Evolutionary conservation across 306 rosid species (phyloP).

Genomic region (Cicer bijugum): DNA sequence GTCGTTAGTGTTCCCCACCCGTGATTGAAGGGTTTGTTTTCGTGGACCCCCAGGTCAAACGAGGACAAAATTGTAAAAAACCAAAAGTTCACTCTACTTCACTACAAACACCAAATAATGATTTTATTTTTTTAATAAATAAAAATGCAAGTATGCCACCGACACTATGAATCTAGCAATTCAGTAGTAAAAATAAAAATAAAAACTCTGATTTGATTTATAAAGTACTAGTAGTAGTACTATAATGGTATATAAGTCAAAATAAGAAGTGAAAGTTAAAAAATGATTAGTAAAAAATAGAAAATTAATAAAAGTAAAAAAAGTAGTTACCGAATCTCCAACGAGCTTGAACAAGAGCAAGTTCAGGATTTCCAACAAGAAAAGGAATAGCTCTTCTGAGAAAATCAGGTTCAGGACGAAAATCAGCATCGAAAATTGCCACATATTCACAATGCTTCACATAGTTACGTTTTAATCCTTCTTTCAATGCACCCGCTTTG

Average conservation of each 20-base stretch:
- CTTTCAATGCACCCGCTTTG: conserved; percentile 96
- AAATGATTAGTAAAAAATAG: conserved; percentile 9
- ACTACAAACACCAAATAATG: not conserved
- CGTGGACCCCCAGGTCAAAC: conserved; percentile 50
- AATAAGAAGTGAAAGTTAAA: too few relatives aligned
- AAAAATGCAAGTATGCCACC: conserved; percentile 47
- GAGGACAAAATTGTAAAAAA: conserved; percentile 33
- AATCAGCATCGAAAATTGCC: conserved; percentile 93
- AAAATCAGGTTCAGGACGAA: conserved; percentile 88
- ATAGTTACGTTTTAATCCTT: conserved; percentile 86
- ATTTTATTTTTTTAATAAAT: not conserved
- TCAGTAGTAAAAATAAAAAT: not conserved
- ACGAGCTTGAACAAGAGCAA: conserved; percentile 95
- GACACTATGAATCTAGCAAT: conserved; percentile 53
- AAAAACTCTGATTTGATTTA: not conserved
- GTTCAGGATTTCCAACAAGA: conserved; percentile 73
- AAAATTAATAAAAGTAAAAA: not conserved
- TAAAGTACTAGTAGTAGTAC: not conserved
- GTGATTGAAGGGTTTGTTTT: conserved; percentile 63
- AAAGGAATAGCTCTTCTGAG: conserved; percentile 89
- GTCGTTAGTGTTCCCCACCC: conserved; percentile 50
- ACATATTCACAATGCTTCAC: conserved; percentile 93
- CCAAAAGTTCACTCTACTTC: conserved; percentile 33
- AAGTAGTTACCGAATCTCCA: conserved; percentile 87
- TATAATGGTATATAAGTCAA: too few relatives aligned